phyloP scores from a whole-genome alignment of 441 rosid species.

The Jatropha podagrica region DNA sequence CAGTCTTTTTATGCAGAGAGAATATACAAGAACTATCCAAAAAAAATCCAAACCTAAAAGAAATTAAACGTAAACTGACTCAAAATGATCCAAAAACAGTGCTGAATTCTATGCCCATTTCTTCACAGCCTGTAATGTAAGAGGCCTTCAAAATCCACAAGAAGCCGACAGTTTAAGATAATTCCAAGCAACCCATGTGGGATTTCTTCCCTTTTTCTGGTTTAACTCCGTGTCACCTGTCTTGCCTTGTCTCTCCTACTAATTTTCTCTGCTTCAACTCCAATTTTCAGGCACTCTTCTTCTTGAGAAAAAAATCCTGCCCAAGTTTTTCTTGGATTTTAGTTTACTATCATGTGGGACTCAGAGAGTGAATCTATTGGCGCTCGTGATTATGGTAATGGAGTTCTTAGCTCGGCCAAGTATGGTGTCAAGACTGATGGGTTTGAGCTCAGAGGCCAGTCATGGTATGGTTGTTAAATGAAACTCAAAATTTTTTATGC shows the following conservation, averaged over 20 bases:
- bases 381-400: conserved; percentile 84
- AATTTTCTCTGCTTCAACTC: conserved; percentile 28
- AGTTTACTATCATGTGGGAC: conserved; percentile 74
- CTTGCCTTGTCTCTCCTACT: conserved; percentile 21
- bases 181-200: conserved; percentile 85
- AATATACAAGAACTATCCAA: conserved; percentile 5
- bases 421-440: conserved; percentile 79
- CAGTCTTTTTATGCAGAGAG: conserved; percentile 9
- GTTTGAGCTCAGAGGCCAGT: conserved; percentile 81
- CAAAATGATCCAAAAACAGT: conserved; percentile 42
- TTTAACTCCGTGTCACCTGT: conserved; percentile 29
- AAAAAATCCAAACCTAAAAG: conserved; percentile 1
- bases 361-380: conserved; percentile 68
- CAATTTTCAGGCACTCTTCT: conserved; percentile 3
- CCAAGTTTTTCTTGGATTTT: conserved; percentile 20
- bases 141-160: conserved; percentile 40
- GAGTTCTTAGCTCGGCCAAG: conserved; percentile 58
- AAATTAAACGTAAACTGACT: conserved; percentile 9
- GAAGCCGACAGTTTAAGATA: conserved; percentile 56
- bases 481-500: background rate
- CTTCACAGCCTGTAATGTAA: conserved; percentile 61
- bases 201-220: conserved; percentile 28
- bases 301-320: conserved; percentile 15
- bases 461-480: conserved; percentile 52
- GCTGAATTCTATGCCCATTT: conserved; percentile 45